These are phyloP conservation scores for Colletotrichum tropicale DNA, from an alignment of 2,329 filamentous ascomycete genomes.

Conservation along the genomic window DNA sequence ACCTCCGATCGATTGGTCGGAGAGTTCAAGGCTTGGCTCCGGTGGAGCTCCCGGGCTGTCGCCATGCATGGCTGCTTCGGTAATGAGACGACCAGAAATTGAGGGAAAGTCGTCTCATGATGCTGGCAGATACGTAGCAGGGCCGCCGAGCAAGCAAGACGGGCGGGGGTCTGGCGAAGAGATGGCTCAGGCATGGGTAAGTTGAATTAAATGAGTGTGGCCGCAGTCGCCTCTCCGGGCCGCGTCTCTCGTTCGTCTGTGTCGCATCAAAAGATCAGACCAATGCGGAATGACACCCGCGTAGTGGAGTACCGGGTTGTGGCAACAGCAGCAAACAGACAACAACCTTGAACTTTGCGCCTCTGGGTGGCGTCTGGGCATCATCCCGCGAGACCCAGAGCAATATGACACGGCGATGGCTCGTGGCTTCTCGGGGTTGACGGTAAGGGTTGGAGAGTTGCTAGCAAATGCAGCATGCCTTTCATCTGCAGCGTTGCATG, in stretches of 20 bases:
- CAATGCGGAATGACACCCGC: slow-evolving; percentile 18
- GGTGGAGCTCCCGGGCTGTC: neutral
- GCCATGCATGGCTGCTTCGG: slow-evolving; percentile 8
- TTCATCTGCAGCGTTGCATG: slow-evolving; percentile 8
- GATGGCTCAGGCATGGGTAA: neutral
- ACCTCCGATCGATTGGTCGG: slow-evolving; percentile 5
- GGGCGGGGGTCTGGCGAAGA: neutral
- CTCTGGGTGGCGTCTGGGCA: neutral
- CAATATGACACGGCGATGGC: neutral
- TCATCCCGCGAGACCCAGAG: neutral
- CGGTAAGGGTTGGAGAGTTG: neutral
- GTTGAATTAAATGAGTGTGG: neutral
- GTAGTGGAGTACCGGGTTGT: neutral
- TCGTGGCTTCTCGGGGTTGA: neutral
- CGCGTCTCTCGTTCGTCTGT: slow-evolving; percentile 1
- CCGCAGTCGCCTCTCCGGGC: slow-evolving; percentile 1
- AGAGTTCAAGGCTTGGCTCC: neutral
- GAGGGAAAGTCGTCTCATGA: slow-evolving; percentile 1
- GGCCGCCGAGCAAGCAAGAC: neutral
- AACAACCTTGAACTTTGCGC: neutral
- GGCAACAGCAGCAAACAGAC: neutral
- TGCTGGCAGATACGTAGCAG: neutral
- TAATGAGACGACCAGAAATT: slow-evolving; percentile 11
- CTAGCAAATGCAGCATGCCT: neutral
- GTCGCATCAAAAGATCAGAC: slow-evolving; percentile 14